These are phyloP conservation scores for Prunus mume DNA, from an alignment of 306 rosid genomes.

Conservation along the genomic window DNA sequence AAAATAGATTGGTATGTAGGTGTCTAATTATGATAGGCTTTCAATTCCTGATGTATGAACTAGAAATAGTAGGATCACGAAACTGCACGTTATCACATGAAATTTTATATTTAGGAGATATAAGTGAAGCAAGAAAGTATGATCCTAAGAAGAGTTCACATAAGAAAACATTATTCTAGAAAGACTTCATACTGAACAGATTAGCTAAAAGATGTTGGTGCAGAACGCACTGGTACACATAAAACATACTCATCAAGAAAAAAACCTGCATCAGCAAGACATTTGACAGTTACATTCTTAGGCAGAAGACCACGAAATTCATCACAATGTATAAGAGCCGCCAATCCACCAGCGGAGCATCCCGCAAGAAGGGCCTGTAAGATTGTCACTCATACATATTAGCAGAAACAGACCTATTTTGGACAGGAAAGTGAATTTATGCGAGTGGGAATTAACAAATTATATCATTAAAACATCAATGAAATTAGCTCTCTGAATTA, in stretches of 20 bases:
- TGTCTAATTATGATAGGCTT: not conserved
- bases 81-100: not conserved
- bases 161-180: not conserved
- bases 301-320: constrained; percentile 58
- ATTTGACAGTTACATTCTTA: constrained; percentile 60
- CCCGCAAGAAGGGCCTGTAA: constrained; percentile 93
- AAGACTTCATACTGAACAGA: not conserved
- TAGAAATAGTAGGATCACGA: not conserved
- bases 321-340: constrained; percentile 90
- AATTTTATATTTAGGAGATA: not conserved
- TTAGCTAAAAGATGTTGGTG: constrained; percentile 14
- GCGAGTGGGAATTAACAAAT: not conserved
- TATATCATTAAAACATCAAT: not conserved
- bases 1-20: not conserved
- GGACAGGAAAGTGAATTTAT: not conserved
- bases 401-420: not conserved
- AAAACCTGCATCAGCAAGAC: constrained; percentile 96
- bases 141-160: not conserved
- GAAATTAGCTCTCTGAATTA: not conserved
- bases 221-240: constrained; percentile 15
- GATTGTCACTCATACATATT: constrained; percentile 1
- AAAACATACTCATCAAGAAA: constrained; percentile 93
- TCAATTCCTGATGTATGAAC: not conserved
- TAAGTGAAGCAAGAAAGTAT: not conserved
- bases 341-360: constrained; percentile 98